Evolutionary conservation across 345 rosid genomes (phyloP).

Genomic region (Arabidopsis thaliana): TAIR10.1 NC_003076.8:17772501-17773000

Average conservation of each 20-base stretch:
- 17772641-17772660: background rate
- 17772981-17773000: slow-evolving; percentile 26
- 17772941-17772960: slow-evolving; percentile 38
- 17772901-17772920: slow-evolving; percentile 49
- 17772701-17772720: slow-evolving; percentile 47
- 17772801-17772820: slow-evolving; percentile 50
- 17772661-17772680: slow-evolving; percentile 22
- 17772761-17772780: slow-evolving; percentile 39
- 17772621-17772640: slow-evolving; percentile 21
- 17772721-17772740: slow-evolving; percentile 37
- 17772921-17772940: slow-evolving; percentile 34
- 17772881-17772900: slow-evolving; percentile 41
- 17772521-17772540: background rate
- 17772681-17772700: slow-evolving; percentile 38
- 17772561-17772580: background rate
- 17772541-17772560: background rate
- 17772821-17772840: slow-evolving; percentile 47
- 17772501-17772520: background rate
- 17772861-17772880: slow-evolving; percentile 25
- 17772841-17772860: slow-evolving; percentile 6
- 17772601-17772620: background rate
- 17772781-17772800: slow-evolving; percentile 50
- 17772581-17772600: slow-evolving; percentile 5
- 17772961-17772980: slow-evolving; percentile 32
- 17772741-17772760: slow-evolving; percentile 16